Evolutionary conservation across 2,329 filamentous ascomycete genomes (phyloP).

Genomic region (Parafenestella ontariensis): DNA sequence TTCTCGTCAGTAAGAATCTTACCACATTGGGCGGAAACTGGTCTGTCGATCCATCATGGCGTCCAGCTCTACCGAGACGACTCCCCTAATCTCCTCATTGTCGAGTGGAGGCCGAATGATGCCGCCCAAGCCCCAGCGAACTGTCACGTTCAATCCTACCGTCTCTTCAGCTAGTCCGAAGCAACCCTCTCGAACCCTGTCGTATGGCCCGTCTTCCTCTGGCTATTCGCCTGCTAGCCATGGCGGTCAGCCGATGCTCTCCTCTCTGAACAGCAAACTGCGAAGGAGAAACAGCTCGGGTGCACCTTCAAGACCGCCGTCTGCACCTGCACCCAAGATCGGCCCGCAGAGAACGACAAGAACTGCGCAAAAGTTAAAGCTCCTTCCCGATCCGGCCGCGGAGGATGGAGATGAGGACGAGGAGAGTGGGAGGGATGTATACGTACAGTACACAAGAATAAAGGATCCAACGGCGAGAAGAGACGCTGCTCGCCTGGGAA

Average conservation of each 20-base stretch:
- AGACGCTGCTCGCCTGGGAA: conserved; percentile 90
- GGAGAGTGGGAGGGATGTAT: conserved; percentile 92
- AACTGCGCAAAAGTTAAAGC: conserved; percentile 94
- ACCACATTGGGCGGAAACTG: background rate
- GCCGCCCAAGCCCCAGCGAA: conserved; percentile 59
- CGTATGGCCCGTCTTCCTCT: conserved; percentile 37
- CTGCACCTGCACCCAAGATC: conserved; percentile 70
- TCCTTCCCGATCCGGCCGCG: conserved; percentile 89
- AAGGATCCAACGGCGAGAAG: conserved; percentile 93
- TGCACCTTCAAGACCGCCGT: conserved; percentile 57
- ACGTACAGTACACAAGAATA: conserved; percentile 96
- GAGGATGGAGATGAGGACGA: conserved; percentile 80
- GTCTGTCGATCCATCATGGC: conserved; percentile 32
- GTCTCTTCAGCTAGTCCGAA: conserved; percentile 56
- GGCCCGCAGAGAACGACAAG: conserved; percentile 95
- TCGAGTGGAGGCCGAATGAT: conserved; percentile 31
- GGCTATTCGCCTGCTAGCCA: conserved; percentile 45
- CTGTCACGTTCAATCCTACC: conserved; percentile 77
- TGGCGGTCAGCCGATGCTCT: conserved; percentile 60
- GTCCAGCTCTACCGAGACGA: conserved; percentile 46
- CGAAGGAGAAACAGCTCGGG: conserved; percentile 86
- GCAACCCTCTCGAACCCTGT: conserved; percentile 43
- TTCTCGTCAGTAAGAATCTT: background rate
- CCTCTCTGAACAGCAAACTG: conserved; percentile 85
- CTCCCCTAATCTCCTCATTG: conserved; percentile 48